These are phyloP conservation scores for Ceratocystis colombiana DNA, from an alignment of 2,329 filamentous ascomycete species.

Conservation along the genomic window DNA sequence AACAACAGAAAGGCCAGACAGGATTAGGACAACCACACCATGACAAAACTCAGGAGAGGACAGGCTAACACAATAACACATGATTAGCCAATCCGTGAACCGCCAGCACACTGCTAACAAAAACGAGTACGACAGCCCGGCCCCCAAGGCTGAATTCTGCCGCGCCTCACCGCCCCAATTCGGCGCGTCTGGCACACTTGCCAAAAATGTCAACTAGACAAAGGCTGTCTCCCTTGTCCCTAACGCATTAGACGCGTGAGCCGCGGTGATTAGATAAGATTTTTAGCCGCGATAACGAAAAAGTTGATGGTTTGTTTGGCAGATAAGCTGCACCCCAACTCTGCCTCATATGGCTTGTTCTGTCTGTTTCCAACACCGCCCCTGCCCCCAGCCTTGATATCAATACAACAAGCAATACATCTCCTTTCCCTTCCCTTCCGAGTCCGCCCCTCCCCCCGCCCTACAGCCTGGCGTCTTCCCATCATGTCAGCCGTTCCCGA, in stretches of 20 bases:
- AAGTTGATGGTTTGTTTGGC: conserved; percentile 2
- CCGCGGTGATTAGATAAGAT: conserved; percentile 1
- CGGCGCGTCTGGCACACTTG: not conserved
- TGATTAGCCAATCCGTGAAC: not conserved
- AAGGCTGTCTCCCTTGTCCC: not conserved
- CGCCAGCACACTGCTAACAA: not conserved
- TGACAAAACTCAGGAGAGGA: not conserved
- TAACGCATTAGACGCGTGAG: not conserved
- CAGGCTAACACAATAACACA: not conserved
- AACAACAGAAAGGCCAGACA: not conserved
- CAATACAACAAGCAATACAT: too few relatives aligned
- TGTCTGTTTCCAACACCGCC: not conserved
- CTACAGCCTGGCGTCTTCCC: too few relatives aligned
- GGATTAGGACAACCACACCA: not conserved
- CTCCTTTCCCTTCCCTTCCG: not conserved
- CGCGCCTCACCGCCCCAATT: conserved; percentile 23
- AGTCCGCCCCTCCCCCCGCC: not conserved
- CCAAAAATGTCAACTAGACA: not conserved
- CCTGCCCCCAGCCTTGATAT: not conserved
- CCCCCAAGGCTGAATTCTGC: conserved; percentile 26
- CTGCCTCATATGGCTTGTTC: not conserved
- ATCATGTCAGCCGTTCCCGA: conserved; percentile 32
- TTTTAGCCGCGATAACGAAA: conserved; percentile 20
- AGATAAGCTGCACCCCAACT: not conserved
- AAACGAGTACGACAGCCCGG: not conserved